Percentiles rank a stretch among this genome's conserved stretches.
phyloP scores from a whole-genome alignment of 495 filamentous ascomycete species.

The Daldinia grandis region DNA sequence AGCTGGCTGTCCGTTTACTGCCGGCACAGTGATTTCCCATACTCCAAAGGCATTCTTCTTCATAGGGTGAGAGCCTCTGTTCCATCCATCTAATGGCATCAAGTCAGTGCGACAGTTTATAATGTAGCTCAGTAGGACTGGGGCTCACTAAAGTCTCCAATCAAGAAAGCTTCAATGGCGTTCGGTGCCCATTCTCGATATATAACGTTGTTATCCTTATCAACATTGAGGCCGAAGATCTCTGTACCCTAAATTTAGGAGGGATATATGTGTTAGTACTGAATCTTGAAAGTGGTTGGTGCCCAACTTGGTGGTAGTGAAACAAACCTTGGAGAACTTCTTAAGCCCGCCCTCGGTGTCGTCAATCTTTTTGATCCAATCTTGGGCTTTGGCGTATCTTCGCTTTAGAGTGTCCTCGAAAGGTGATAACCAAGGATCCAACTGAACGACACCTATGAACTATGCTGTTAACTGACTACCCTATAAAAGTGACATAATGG shows the following conservation, averaged over 20 bases:
- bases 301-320: neutral
- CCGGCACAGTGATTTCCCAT: conserved; percentile 82
- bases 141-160: conserved; percentile 89
- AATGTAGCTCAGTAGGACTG: neutral
- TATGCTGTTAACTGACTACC: conserved; percentile 33
- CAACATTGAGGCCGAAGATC: conserved; percentile 81
- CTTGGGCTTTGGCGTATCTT: conserved; percentile 81
- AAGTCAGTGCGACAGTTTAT: conserved; percentile 18
- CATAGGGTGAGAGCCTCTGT: conserved; percentile 83
- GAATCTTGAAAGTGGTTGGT: neutral
- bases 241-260: conserved; percentile 73
- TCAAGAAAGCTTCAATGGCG: conserved; percentile 81
- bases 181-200: conserved; percentile 98
- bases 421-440: conserved; percentile 91
- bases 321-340: conserved; percentile 83
- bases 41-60: conserved; percentile 84
- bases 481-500: neutral
- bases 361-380: conserved; percentile 86
- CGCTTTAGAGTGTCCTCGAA: conserved; percentile 79
- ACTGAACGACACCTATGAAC: conserved; percentile 75
- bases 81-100: conserved; percentile 77
- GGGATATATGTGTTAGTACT: conserved; percentile 23
- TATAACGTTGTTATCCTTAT: conserved; percentile 80
- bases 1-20: conserved; percentile 72
- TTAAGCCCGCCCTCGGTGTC: conserved; percentile 88